These are phyloP conservation scores for Tulasnella sp. DNA, from an alignment of 768 basidiomycete genomes.

Conservation along the genomic window DNA sequence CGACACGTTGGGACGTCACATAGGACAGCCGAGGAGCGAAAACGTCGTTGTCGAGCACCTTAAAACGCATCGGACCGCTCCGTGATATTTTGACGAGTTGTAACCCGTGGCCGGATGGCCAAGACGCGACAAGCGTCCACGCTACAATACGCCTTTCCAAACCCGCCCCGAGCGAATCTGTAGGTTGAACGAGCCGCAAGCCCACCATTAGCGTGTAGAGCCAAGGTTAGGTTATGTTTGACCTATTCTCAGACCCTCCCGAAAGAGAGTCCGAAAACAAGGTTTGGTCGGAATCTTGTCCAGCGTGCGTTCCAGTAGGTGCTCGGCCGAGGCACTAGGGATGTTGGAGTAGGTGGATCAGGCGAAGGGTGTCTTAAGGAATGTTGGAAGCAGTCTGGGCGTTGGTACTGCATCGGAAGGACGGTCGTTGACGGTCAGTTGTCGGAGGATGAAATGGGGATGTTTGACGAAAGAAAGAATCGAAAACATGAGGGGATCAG, in stretches of 20 bases:
- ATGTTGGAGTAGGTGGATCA: neutral
- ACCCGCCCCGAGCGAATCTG: neutral
- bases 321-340: neutral
- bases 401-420: slow-evolving; percentile 9
- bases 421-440: neutral
- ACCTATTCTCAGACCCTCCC: slow-evolving; percentile 6
- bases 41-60: neutral
- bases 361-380: neutral
- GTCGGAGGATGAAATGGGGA: neutral
- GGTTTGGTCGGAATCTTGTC: slow-evolving; percentile 7
- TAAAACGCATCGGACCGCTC: neutral
- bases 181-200: neutral
- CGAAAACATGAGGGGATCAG: neutral
- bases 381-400: neutral
- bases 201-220: slow-evolving; percentile 1
- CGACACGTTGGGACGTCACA: neutral
- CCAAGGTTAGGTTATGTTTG: slow-evolving; percentile 1
- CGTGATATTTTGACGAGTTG: neutral
- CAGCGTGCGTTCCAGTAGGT: neutral
- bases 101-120: neutral
- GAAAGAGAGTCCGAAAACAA: slow-evolving; percentile 2
- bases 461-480: neutral
- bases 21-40: neutral
- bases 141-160: neutral
- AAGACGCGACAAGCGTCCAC: neutral